A percentile compares a stretch with the other conserved stretches of the same genome.
These are phyloP conservation scores for Colletotrichum salicis DNA, from an alignment of 2,329 filamentous ascomycete species.

Conservation along the genomic window DNA sequence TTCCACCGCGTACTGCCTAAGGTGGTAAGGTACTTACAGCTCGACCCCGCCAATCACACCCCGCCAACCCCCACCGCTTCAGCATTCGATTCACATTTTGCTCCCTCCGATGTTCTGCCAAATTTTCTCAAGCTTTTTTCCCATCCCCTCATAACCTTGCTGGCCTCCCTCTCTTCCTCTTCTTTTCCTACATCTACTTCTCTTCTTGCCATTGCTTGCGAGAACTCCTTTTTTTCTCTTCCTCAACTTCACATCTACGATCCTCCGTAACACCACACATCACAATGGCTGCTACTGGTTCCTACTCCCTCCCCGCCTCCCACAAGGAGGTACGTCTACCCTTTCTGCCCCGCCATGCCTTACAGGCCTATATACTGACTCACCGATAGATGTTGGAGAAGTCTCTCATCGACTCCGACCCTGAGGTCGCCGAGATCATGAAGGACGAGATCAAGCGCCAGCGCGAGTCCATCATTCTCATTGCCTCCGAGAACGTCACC, in stretches of 20 bases:
- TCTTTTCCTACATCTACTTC: constrained; percentile 23
- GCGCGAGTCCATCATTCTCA: constrained; percentile 97
- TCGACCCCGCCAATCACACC: constrained; percentile 36
- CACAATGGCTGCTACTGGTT: constrained; percentile 54
- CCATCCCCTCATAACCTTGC: constrained; percentile 29
- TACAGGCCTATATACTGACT: constrained; percentile 46
- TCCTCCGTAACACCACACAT: constrained; percentile 25
- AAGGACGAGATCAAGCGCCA: constrained; percentile 95
- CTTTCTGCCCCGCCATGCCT: constrained; percentile 24
- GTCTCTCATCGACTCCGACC: constrained; percentile 89
- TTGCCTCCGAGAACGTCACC: constrained; percentile 99
- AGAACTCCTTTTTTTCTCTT: constrained; percentile 13
- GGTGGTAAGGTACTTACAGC: constrained; percentile 6
- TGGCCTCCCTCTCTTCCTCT: constrained; percentile 5
- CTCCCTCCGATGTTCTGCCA: constrained; percentile 29
- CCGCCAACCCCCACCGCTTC: constrained; percentile 35
- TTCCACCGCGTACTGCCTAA: neutral
- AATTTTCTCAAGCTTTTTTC: constrained; percentile 31
- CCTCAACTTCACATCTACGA: constrained; percentile 2
- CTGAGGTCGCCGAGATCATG: constrained; percentile 97
- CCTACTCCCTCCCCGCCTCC: constrained; percentile 63
- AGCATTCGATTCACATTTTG: constrained; percentile 30
- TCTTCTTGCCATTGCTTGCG: constrained; percentile 33
- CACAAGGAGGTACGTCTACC: constrained; percentile 62
- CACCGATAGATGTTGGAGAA: constrained; percentile 87